Base-by-base conservation (phyloP, 2,329 filamentous ascomycete species). In the Ophiostoma tasmaniense region DNA sequence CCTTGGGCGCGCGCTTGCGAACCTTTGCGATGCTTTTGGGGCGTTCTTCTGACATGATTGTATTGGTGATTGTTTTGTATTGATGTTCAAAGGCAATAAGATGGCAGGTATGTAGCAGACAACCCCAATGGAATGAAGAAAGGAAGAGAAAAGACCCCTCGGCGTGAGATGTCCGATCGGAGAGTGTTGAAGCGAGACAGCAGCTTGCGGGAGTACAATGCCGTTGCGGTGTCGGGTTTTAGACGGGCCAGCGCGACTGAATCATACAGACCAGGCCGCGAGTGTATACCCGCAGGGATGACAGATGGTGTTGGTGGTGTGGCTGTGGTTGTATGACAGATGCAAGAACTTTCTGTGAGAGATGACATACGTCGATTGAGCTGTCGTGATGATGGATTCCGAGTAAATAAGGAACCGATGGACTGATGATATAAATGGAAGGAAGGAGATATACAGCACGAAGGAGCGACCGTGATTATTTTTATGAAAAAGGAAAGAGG, bases 1-100 rank as follows among this genome's bases (percentile, higher is more conserved):
- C 82, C 67, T 84, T 83, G n/a, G 81, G 76, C 1, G 82, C 82
- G 69, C 82, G 77, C 76, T 81, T 82, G 66, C 82, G 83, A 69
- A 78, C 77, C 0, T 82, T 83, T 11, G 81, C 70, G 0, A 77
- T 55, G n/a, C 50, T 79, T 3, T 81, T 81, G 5, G 77, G 73
- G 17, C 81, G 72, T 66, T 80, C 77, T 14, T 79, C 72, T 3
- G 81, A 73, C 62, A 64, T 64, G n/a, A 8, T 33, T 2, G 33
- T n/a, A n/a, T n/a, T 64, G 61, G 1, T 17, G 11, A 33, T n/a
- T 22, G 13, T 11, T 8, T 20, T n/a, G n/a, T n/a, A n/a, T 22
- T 55, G 50, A 28, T 10, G 22, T 25, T 55, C 4, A 55, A 4
- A n/a, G 39, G 2, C 17, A 5, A 45, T 17, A 6, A 45, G 42